A percentile compares a stretch with the other conserved stretches of the same genome.
These are phyloP conservation scores for Castanospermum australe DNA, from an alignment of 306 rosid species.

Conservation along the genomic window DNA sequence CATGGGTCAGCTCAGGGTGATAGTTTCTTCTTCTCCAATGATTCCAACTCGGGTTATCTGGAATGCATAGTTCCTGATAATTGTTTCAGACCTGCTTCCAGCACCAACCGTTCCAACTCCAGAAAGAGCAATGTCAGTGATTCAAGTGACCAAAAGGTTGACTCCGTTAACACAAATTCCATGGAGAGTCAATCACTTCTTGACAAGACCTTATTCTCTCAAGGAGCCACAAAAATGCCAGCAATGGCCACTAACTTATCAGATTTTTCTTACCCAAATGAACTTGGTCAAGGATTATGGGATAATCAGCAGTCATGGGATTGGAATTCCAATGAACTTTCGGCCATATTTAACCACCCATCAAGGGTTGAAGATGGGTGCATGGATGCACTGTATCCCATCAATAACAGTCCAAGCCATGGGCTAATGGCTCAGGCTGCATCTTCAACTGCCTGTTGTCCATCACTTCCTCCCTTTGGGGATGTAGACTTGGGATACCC, in stretches of 20 bases:
- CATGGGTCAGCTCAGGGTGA: slow-evolving; percentile 35
- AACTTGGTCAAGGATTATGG: slow-evolving; percentile 54
- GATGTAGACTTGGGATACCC: slow-evolving; percentile 79
- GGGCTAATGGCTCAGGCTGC: slow-evolving; percentile 41
- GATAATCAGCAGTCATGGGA: slow-evolving; percentile 52
- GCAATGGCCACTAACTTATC: slow-evolving; percentile 25
- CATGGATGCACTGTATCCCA: slow-evolving; percentile 53
- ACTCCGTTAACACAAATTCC: slow-evolving; percentile 16
- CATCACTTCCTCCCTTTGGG: slow-evolving; percentile 62
- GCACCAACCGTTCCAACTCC: slow-evolving; percentile 20
- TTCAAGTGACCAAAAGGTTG: slow-evolving; percentile 34
- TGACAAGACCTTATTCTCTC: slow-evolving; percentile 35
- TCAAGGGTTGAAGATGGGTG: slow-evolving; percentile 54
- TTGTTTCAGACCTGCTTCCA: slow-evolving; percentile 70
- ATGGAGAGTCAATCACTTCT: slow-evolving; percentile 30
- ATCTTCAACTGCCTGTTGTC: slow-evolving; percentile 53
- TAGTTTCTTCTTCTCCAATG: slow-evolving; percentile 56
- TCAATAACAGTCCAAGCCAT: slow-evolving; percentile 41
- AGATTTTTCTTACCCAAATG: slow-evolving; percentile 53
- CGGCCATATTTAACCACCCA: slow-evolving; percentile 47
- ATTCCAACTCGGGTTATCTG: slow-evolving; percentile 83
- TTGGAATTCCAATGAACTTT: slow-evolving; percentile 59
- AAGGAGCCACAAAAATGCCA: slow-evolving; percentile 26
- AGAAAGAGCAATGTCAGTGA: slow-evolving; percentile 34
- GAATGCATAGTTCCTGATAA: slow-evolving; percentile 94